Percentiles rank a stretch among this genome's conserved stretches.
phyloP scores from a whole-genome alignment of 495 filamentous ascomycete genomes.

The Xylaria intraflava region DNA sequence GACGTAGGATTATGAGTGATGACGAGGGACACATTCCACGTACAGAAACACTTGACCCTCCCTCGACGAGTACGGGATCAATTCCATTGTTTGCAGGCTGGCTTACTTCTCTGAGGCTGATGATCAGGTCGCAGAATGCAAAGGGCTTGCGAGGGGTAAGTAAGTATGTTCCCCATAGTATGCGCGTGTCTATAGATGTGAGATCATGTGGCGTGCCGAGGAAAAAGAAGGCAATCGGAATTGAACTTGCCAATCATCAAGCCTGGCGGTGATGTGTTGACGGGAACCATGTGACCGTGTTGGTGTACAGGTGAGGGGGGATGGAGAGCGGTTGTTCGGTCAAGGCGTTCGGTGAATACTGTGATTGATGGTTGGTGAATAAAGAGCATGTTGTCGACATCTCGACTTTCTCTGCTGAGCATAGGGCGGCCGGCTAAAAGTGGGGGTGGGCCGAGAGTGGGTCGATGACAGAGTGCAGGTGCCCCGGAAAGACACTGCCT shows the following conservation, averaged over 20 bases:
- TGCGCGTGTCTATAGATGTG: background rate
- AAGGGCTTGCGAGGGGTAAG: constrained; percentile 3
- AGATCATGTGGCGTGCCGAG: background rate
- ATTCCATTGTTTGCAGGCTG: constrained; percentile 42
- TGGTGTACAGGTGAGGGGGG: background rate
- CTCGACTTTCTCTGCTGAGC: too few species aligned
- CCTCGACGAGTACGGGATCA: constrained; percentile 56
- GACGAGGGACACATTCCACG: constrained; percentile 34
- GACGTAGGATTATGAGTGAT: background rate
- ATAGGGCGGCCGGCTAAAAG: too few species aligned
- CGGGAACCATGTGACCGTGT: background rate
- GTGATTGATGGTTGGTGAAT: too few species aligned
- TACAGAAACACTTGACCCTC: constrained; percentile 61
- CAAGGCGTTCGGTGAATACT: background rate
- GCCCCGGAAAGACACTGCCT: too few species aligned
- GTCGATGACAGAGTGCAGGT: too few species aligned
- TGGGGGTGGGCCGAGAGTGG: too few species aligned
- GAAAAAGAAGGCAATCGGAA: background rate
- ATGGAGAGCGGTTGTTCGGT: background rate
- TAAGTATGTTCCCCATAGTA: constrained; percentile 6
- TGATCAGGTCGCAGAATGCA: constrained; percentile 6
- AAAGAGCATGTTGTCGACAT: too few species aligned
- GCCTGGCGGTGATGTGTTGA: background rate
- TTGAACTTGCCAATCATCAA: background rate
- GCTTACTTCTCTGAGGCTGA: background rate